Base-by-base conservation (phyloP, 257 asterid genomes). In the Ligustrum vulgare region DNA sequence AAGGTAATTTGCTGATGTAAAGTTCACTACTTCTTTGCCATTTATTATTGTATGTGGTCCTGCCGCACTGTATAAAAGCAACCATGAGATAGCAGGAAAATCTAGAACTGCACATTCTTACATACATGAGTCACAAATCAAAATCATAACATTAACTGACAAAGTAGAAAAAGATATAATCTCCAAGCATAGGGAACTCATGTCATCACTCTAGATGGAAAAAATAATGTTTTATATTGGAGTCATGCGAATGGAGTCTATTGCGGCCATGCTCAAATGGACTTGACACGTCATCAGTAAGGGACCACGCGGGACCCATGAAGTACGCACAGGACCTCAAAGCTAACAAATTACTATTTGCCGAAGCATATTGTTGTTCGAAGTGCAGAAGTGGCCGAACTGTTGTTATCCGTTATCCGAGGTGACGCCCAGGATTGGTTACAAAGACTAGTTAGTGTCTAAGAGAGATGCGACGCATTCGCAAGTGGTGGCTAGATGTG, bases 1-100 rank as follows among this genome's bases (percentile, higher is more conserved):
- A 76, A 94, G 97, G 82, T 92, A 94, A 84, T 94, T 91, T 68
- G 97, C 97, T 13, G 97, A 92, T 28, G 99, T 84, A 83, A 92
- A 91, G 85, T 94, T 94, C 79, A 91, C 79, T 41, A 92, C 98
- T 64, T 92, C 93, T 76, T 73, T 79, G 54, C 97, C 97, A 72
- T 89, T 86, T 78, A 92, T 79, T 60, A 83, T 71, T 72, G 92
- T 64, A 88, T 89, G 99, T 22, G 99, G 96, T 33, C 96, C 99
- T 54, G 99, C 97, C 84, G 98, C 96, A 85, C 99, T 94, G 93
- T 78, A 84, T 36, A 75, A 75, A 60, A 78, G 63, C 79, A 83
- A 84, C 72, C 78, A 70, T 39, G 54, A 71, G 70, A 25, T 58
- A 67, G 71, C 60, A 51, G 22, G 70, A 75, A 72, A 41, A 74